phyloP scores from a whole-genome alignment of 495 filamentous ascomycete species.

The Mycothermus thermophilus region DNA sequence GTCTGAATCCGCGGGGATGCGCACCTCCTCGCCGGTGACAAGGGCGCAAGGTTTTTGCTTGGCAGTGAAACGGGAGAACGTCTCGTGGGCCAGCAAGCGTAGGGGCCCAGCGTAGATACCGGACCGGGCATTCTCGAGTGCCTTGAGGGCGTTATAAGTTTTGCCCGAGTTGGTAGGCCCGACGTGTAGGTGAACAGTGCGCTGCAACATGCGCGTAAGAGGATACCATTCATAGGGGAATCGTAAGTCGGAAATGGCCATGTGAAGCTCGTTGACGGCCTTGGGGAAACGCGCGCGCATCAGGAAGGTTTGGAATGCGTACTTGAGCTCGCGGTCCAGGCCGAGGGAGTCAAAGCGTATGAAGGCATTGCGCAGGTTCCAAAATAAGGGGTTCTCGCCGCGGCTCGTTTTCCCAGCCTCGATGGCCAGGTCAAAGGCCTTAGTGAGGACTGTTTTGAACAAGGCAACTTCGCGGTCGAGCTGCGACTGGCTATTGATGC shows the following conservation, averaged over 20 bases:
- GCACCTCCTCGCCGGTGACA: constrained; percentile 81
- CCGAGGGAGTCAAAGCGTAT: constrained; percentile 32
- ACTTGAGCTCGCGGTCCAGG: constrained; percentile 43
- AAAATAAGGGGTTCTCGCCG: constrained; percentile 36
- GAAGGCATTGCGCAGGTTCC: constrained; percentile 44
- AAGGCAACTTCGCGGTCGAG: constrained; percentile 21
- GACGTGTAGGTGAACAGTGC: constrained; percentile 84
- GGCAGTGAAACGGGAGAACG: constrained; percentile 67
- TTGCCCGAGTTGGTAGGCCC: constrained; percentile 98
- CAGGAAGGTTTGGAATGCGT: constrained; percentile 43
- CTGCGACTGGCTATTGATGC: constrained; percentile 15
- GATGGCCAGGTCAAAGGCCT: constrained; percentile 23
- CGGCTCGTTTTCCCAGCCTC: constrained; percentile 16
- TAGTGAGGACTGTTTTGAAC: constrained; percentile 24
- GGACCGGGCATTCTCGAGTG: constrained; percentile 57
- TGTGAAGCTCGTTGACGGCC: constrained; percentile 36
- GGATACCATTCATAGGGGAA: constrained; percentile 89
- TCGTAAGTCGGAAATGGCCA: constrained; percentile 59
- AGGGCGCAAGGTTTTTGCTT: constrained; percentile 63
- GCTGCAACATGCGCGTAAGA: constrained; percentile 56
- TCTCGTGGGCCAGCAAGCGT: constrained; percentile 82
- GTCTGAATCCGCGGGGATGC: constrained; percentile 36
- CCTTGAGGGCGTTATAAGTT: constrained; percentile 85
- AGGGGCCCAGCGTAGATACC: constrained; percentile 90
- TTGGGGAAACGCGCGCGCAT: constrained; percentile 22